Base-by-base conservation (phyloP, 2,329 filamentous ascomycete genomes). In the Thelonectria olida region DNA sequence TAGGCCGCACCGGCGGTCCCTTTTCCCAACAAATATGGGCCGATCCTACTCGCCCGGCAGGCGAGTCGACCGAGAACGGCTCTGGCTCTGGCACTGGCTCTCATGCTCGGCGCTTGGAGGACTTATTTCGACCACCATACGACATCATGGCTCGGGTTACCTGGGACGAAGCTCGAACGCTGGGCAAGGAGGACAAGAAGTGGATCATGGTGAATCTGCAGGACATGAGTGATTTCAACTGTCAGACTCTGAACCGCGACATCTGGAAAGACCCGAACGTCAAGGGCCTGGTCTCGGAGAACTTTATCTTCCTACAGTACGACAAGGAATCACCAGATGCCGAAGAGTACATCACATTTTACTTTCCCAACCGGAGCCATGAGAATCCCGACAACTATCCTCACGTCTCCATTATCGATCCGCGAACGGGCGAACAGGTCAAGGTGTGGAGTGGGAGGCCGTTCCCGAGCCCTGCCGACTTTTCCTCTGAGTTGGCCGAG, bases 181-280 rank as follows among this genome's bases (percentile, higher is more conserved):
- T 93, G 69, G 96, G 95, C 62, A 97, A 96, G 75, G 91, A 93
- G 45, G 85, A 90, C 25, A 89, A 93, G 81, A 97, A 97, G 77
- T 99, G 96, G 96, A 86, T 99, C 48, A 79, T 99, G 68, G 93
- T 97, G 64, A 98, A 99, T 75, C 89, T 99, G 15, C 96, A 99
- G 78, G 94, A 99, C 74, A 88, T 92, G 67, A 92, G 92, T 34
- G 90, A 97, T 72, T 99, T 99, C 76, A 92, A 96, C 76, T 99
- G 96, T 76, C 96, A 99, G 75, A 86, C 92, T 3, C 82, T 99
- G 17, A 99, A 99, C 74, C 87, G 96, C 44, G 96, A 99, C 75
- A 88, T 98, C 54, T 99, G 96, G 96, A 97, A 97, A 79, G 91
- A 97, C 69, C 78, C 86, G 17, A 85, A 89, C 2, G 88, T 99